phyloP scores from a whole-genome alignment of 306 rosid genomes.

The Astragalus glycyphyllos region DNA sequence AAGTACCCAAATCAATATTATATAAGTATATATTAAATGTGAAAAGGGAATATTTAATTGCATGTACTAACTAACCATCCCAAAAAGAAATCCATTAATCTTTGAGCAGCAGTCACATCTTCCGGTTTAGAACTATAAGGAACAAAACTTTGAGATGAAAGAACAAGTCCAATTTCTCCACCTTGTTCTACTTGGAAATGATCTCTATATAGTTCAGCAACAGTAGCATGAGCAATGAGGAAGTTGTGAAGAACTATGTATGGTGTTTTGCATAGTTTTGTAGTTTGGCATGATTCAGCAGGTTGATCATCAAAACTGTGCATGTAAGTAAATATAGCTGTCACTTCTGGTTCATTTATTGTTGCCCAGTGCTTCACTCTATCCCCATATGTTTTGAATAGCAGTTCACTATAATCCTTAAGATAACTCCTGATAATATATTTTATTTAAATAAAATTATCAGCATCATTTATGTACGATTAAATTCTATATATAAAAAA shows the following conservation, averaged over 20 bases:
- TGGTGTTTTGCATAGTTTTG: constrained; percentile 38
- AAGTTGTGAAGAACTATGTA: constrained; percentile 47
- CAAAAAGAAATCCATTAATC: constrained; percentile 44
- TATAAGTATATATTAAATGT: too few species aligned
- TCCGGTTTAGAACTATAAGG: constrained; percentile 45
- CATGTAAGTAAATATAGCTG: constrained; percentile 43
- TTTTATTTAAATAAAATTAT: background rate
- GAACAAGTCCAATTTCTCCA: constrained; percentile 52
- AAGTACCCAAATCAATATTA: background rate
- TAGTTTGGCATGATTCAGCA: constrained; percentile 34
- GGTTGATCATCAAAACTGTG: constrained; percentile 31
- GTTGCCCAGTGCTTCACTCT: constrained; percentile 58
- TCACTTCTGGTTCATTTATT: constrained; percentile 45
- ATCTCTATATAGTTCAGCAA: constrained; percentile 39
- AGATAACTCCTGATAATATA: constrained; percentile 43
- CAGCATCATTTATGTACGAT: too few species aligned
- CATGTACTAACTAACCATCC: constrained; percentile 47
- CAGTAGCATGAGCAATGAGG: constrained; percentile 52
- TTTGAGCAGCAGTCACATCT: constrained; percentile 46
- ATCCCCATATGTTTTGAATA: constrained; percentile 50
- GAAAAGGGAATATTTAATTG: too few species aligned
- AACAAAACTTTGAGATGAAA: constrained; percentile 35
- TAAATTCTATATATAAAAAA: too few species aligned
- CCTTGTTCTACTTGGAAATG: constrained; percentile 49
- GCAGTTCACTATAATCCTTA: constrained; percentile 47